Conservation (phyloP, 352 stramenopile species). For the Phytophthora agathidicida region DNA sequence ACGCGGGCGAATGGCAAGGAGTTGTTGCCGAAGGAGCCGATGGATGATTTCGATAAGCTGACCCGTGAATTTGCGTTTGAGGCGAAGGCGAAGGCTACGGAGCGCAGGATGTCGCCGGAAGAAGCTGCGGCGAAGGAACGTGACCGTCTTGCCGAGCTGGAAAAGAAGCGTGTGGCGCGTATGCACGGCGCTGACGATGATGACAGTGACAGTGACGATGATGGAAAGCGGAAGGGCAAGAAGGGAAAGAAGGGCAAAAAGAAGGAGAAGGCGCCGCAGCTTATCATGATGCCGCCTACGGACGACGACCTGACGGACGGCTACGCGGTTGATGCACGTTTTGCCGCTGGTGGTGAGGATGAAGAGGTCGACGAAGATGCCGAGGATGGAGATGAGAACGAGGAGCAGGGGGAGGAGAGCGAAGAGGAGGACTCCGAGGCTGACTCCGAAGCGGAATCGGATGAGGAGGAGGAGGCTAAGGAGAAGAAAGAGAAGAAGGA, state of each 20-base stretch:
- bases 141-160: conserved; percentile 91
- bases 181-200: conserved; percentile 93
- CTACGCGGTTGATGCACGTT: conserved; percentile 74
- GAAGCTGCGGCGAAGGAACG: conserved; percentile 94
- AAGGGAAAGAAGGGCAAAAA: conserved; percentile 52
- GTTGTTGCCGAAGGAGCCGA: conserved; percentile 65
- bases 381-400: conserved; percentile 56
- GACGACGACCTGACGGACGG: conserved; percentile 93
- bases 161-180: conserved; percentile 92
- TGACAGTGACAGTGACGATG: conserved; percentile 66
- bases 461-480: conserved; percentile 45
- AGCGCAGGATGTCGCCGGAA: conserved; percentile 95
- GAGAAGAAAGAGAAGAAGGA: conserved; percentile 41
- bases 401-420: conserved; percentile 49
- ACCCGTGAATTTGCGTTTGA: conserved; percentile 89
- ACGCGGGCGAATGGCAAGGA: conserved; percentile 69
- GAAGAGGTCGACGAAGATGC: conserved; percentile 69
- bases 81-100: conserved; percentile 92
- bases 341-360: conserved; percentile 46
- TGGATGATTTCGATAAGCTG: conserved; percentile 89
- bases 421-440: conserved; percentile 55
- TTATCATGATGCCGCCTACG: conserved; percentile 80
- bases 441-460: conserved; percentile 49
- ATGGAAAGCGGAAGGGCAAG: conserved; percentile 50
- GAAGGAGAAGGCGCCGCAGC: conserved; percentile 54